phyloP scores from a whole-genome alignment of 257 asterid genomes.

The Solanum sejunctum region DNA sequence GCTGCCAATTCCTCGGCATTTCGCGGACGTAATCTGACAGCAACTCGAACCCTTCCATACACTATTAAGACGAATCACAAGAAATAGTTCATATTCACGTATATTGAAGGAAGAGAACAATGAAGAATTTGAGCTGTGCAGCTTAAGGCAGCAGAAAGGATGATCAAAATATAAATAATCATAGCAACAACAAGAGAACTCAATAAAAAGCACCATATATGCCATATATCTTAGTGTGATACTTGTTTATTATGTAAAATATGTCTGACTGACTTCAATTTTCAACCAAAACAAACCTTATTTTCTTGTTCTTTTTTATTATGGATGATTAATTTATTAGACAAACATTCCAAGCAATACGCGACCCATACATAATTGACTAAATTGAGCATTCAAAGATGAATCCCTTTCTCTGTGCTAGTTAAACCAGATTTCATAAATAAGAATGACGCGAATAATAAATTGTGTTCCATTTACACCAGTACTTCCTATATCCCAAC shows the following conservation, averaged over 20 bases:
- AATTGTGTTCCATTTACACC: not conserved
- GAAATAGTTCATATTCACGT: conserved; percentile 8
- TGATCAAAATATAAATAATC: not conserved
- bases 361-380: not conserved
- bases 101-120: not conserved
- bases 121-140: not conserved
- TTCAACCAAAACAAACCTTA: not conserved
- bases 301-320: not conserved
- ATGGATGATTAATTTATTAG: not conserved
- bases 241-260: not conserved
- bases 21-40: conserved; percentile 89
- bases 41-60: conserved; percentile 94
- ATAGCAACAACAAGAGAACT: not conserved
- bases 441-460: not conserved
- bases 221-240: not conserved
- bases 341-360: not conserved
- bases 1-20: conserved; percentile 87
- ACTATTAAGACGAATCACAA: conserved; percentile 47
- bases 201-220: not conserved
- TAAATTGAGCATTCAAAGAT: not conserved
- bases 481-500: not conserved
- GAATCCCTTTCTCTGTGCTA: not conserved
- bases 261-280: not conserved
- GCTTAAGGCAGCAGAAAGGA: not conserved
- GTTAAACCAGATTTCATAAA: not conserved